Conservation (phyloP, 176 grass and related monocot species). For the Luzula sylvatica region DNA sequence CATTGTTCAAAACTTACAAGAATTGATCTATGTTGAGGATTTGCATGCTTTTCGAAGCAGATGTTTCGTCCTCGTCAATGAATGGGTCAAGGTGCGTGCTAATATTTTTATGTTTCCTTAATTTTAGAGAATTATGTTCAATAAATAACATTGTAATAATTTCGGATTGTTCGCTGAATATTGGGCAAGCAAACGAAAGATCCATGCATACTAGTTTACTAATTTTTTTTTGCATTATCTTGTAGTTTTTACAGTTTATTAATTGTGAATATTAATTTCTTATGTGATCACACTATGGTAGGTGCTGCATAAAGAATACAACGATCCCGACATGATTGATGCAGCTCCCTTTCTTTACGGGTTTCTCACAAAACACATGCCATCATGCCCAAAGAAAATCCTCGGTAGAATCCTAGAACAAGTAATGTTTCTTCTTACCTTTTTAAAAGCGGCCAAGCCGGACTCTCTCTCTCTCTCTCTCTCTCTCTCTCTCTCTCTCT, state of each 20-base stretch:
- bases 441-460: too few relatives aligned
- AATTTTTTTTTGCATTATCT: too few relatives aligned
- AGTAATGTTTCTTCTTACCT: constrained; percentile 31
- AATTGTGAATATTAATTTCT: constrained; percentile 19
- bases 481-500: too few relatives aligned
- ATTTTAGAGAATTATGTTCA: too few relatives aligned
- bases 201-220: too few relatives aligned
- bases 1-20: constrained; percentile 45
- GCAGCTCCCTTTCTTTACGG: constrained; percentile 47
- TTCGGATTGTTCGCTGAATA: too few relatives aligned
- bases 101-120: too few relatives aligned
- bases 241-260: too few relatives aligned
- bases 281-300: constrained; percentile 22
- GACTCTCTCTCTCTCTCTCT: too few relatives aligned
- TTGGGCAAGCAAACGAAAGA: too few relatives aligned
- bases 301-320: constrained; percentile 42
- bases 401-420: constrained; percentile 71
- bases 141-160: too few relatives aligned
- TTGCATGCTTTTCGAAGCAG: constrained; percentile 23
- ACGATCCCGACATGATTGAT: constrained; percentile 21
- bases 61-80: constrained; percentile 44
- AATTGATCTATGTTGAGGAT: constrained; percentile 29
- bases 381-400: constrained; percentile 36
- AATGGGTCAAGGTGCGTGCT: constrained; percentile 85
- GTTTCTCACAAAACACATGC: constrained; percentile 18